A percentile compares a stretch with the other conserved stretches of the same genome.
phyloP scores from a whole-genome alignment of 1,284 basidiomycete species.

The Ganoderma lingzhi region DNA sequence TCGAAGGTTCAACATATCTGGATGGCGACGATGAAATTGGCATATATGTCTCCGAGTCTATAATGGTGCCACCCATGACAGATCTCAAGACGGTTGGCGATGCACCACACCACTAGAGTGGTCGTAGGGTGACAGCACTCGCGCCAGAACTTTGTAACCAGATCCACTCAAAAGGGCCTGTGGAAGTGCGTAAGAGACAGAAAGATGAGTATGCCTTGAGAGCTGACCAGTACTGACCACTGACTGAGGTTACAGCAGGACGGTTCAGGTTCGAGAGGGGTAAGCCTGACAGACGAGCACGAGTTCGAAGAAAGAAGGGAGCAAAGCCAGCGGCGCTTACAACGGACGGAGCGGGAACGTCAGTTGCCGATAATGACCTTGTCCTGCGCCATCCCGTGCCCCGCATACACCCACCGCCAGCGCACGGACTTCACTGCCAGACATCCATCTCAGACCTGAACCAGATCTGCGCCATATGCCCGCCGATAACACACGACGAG shows the following conservation, averaged over 20 bases:
- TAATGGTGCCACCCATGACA: background rate
- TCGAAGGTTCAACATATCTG: background rate
- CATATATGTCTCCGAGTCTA: background rate
- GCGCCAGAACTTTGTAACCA: background rate
- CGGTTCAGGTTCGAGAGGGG: background rate
- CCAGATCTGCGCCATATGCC: background rate
- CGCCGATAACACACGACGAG: background rate
- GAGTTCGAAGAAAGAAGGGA: background rate
- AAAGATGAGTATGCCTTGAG: background rate
- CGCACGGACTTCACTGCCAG: background rate
- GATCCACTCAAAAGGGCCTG: background rate
- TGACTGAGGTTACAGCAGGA: background rate
- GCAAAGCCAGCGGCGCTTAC: background rate
- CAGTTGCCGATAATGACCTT: background rate
- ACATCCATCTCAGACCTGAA: background rate
- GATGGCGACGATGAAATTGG: background rate
- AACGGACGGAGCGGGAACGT: background rate
- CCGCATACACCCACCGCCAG: constrained; percentile 3
- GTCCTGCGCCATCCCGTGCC: background rate
- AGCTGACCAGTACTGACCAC: background rate
- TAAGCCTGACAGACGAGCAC: background rate
- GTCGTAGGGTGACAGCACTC: background rate
- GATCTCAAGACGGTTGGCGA: background rate
- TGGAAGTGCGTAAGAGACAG: background rate
- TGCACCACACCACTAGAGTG: background rate